Evolutionary conservation across 805 yeast species (phyloP).

Genomic region (Lachancea sp.): DNA sequence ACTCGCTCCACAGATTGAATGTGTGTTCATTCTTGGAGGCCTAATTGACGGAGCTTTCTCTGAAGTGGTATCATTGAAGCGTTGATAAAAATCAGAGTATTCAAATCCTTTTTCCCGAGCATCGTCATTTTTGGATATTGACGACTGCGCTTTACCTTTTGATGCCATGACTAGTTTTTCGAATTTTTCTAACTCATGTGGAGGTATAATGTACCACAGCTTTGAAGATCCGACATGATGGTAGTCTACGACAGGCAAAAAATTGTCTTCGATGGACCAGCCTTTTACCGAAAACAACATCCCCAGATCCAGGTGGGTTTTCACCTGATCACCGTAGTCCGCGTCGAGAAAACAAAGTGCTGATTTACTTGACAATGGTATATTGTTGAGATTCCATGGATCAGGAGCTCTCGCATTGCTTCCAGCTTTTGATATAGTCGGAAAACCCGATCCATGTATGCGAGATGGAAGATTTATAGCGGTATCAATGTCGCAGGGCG

Average conservation of each 20-base stretch:
- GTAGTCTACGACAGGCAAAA: conserved; percentile 46
- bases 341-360: conserved; percentile 41
- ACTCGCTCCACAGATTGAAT: conserved; percentile 6
- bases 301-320: conserved; percentile 44
- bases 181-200: conserved; percentile 45
- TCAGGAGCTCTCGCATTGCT: conserved; percentile 12
- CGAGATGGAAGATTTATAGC: conserved; percentile 31
- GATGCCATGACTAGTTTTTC: conserved; percentile 34
- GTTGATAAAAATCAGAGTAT: conserved; percentile 44
- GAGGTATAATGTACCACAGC: conserved; percentile 60
- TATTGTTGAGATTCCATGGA: conserved; percentile 55
- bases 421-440: conserved; percentile 22
- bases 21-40: conserved; percentile 7
- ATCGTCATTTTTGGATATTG: background rate
- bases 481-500: conserved; percentile 34
- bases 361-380: conserved; percentile 46
- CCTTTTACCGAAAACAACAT: conserved; percentile 49
- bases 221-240: conserved; percentile 50
- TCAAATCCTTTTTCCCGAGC: conserved; percentile 9
- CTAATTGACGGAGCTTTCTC: conserved; percentile 1
- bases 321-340: conserved; percentile 38
- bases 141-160: conserved; percentile 32
- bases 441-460: conserved; percentile 39
- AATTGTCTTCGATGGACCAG: conserved; percentile 60
- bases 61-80: conserved; percentile 40